Percentiles rank a stretch among this genome's conserved stretches.
These are phyloP conservation scores for Mucor saturninus DNA, from an alignment of 371 early-diverging fungal genomes.

Conservation along the genomic window DNA sequence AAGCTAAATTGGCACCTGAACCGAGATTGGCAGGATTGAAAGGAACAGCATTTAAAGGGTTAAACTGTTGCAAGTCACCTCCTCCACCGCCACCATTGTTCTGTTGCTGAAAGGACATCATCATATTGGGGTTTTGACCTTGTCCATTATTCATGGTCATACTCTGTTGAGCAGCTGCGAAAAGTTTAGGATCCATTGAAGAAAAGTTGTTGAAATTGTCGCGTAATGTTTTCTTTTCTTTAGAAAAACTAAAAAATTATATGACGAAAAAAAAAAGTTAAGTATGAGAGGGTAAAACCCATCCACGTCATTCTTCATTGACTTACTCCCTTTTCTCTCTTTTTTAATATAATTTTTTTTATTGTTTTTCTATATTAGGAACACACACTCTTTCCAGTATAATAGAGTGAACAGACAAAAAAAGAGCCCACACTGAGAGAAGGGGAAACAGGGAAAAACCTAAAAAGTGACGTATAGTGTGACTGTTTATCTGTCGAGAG, in stretches of 20 bases:
- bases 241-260: too few relatives aligned
- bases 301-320: too few relatives aligned
- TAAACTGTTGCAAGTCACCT: conserved; percentile 35
- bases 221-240: background rate
- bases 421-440: too few relatives aligned
- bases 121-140: conserved; percentile 36
- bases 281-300: too few relatives aligned
- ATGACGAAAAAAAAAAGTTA: too few relatives aligned
- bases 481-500: background rate
- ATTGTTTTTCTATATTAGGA: too few relatives aligned
- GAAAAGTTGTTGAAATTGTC: background rate
- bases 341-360: too few relatives aligned
- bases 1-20: conserved; percentile 19
- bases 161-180: conserved; percentile 39
- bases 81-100: conserved; percentile 31
- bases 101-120: conserved; percentile 44
- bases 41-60: conserved; percentile 22
- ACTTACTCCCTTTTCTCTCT: too few relatives aligned
- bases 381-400: too few relatives aligned
- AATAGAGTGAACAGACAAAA: too few relatives aligned
- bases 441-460: too few relatives aligned
- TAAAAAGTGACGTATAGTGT: background rate
- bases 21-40: conserved; percentile 35
- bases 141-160: conserved; percentile 36
- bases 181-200: conserved; percentile 49